Conservation (phyloP, 2,329 filamentous ascomycete species). For the Apiospora sp. region DNA sequence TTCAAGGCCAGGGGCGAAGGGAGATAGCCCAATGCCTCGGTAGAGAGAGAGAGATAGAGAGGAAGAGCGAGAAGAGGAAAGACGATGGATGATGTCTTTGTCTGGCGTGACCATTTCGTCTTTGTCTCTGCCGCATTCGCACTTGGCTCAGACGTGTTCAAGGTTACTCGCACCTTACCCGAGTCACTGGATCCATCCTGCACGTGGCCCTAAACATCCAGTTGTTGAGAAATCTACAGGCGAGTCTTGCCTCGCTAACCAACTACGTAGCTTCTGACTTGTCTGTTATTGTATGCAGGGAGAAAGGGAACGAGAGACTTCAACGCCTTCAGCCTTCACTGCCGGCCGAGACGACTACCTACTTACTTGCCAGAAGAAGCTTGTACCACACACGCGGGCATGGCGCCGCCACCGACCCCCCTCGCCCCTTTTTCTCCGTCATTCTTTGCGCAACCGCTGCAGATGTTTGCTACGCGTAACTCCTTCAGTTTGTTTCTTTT, state of each 20-base stretch:
- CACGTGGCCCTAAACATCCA: constrained; percentile 13
- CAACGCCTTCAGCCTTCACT: neutral
- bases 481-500: neutral
- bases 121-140: neutral
- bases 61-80: neutral
- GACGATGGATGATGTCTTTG: neutral
- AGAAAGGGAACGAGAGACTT: neutral
- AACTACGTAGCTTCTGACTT: neutral
- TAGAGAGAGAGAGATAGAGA: neutral
- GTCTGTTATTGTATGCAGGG: neutral
- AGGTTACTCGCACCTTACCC: constrained; percentile 19
- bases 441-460: neutral
- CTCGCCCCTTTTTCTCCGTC: constrained; percentile 3
- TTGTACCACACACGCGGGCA: neutral
- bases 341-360: neutral
- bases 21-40: neutral
- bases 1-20: neutral
- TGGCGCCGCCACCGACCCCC: constrained; percentile 8
- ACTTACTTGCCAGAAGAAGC: neutral
- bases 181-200: constrained; percentile 22
- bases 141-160: neutral
- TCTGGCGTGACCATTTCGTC: neutral
- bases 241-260: neutral
- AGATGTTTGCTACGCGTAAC: constrained; percentile 8
- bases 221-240: constrained; percentile 18